A percentile compares a stretch with the other conserved stretches of the same genome.
These are phyloP conservation scores for Acanthamoeba castellanii DNA, from an alignment of 208 protist genomes.

Conservation along the genomic window DNA sequence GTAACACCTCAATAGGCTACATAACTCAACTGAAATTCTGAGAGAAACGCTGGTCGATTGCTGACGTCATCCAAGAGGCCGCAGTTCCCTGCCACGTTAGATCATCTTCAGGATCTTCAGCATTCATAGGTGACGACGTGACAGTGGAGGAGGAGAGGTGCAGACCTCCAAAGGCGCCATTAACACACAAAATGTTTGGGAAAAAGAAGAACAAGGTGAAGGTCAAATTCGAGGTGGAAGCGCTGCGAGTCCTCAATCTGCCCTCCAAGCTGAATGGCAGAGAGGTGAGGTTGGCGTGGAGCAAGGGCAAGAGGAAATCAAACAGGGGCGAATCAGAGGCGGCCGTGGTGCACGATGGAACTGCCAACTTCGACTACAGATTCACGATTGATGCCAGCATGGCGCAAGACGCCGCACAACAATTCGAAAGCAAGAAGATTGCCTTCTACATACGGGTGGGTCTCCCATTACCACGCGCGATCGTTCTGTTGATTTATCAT, in stretches of 20 bases:
- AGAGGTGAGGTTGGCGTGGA: slow-evolving; percentile 34
- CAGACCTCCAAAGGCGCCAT: too few relatives aligned
- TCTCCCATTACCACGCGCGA: not conserved
- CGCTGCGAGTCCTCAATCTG: not conserved
- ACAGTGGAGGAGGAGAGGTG: too few relatives aligned
- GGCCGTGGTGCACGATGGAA: slow-evolving; percentile 15
- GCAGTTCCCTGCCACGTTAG: too few relatives aligned
- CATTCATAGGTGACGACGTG: too few relatives aligned
- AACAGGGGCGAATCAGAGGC: slow-evolving; percentile 25
- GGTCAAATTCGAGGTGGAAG: slow-evolving; percentile 33
- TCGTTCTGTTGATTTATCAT: not conserved
- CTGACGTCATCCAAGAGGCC: too few relatives aligned
- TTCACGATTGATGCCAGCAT: slow-evolving; percentile 7
- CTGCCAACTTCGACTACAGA: not conserved
- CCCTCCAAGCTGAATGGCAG: slow-evolving; percentile 36
- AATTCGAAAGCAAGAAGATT: slow-evolving; percentile 48
- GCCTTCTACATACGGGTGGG: slow-evolving; percentile 11
- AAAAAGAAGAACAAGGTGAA: slow-evolving; percentile 69
- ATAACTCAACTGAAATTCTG: too few relatives aligned
- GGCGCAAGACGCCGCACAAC: not conserved
- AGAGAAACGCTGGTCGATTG: too few relatives aligned
- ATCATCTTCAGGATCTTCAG: too few relatives aligned
- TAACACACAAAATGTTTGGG: not conserved
- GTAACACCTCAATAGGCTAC: too few relatives aligned
- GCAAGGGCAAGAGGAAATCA: slow-evolving; percentile 65